Evolutionary conservation across 441 rosid genomes (phyloP).

Genomic region (Eruca vesicaria): DNA sequence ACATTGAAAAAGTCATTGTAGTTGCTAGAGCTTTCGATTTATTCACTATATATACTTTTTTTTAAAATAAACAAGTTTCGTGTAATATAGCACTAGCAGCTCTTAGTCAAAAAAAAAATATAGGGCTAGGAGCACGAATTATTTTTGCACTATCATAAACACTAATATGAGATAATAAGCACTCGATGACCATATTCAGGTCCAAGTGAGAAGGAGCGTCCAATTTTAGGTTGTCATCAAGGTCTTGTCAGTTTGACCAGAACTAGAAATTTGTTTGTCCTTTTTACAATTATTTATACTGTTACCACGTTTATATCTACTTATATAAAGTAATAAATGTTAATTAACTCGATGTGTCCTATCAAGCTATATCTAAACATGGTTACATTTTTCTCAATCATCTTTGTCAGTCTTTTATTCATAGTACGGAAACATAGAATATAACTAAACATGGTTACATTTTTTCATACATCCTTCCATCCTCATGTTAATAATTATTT

Average conservation of each 20-base stretch:
- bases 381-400: not conserved
- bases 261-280: not conserved
- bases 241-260: constrained; percentile 26
- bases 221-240: constrained; percentile 2
- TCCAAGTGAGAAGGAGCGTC: not conserved
- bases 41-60: not conserved
- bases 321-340: not conserved
- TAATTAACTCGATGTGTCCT: constrained; percentile 7
- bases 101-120: no score
- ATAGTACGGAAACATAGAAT: constrained; percentile 7
- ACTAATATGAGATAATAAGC: not conserved
- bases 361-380: not conserved
- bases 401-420: not conserved
- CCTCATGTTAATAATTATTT: not conserved
- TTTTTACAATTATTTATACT: not conserved
- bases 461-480: not conserved
- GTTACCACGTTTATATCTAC: not conserved
- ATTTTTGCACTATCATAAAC: not conserved
- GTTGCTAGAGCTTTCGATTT: not conserved
- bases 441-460: constrained; percentile 15
- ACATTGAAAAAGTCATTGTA: not conserved
- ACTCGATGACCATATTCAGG: not conserved
- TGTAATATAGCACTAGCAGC: not conserved
- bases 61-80: not conserved
- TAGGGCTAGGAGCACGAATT: not conserved